Evolutionary conservation across 805 yeast genomes (phyloP).

Genomic region (Candida silvicultrix): DNA sequence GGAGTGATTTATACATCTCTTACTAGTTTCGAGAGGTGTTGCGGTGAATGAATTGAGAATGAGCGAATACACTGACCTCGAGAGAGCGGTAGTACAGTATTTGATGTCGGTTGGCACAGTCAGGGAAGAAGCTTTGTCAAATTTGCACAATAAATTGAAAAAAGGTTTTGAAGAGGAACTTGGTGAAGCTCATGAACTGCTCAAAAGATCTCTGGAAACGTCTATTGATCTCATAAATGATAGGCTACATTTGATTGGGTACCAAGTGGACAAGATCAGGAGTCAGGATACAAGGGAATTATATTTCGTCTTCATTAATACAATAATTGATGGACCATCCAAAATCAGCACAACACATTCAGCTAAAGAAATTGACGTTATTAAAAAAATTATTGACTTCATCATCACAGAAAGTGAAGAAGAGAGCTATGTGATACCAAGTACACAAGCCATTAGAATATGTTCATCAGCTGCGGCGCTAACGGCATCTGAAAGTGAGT

Average conservation of each 20-base stretch:
- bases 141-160: conserved; percentile 2
- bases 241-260: conserved; percentile 25
- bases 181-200: conserved; percentile 3
- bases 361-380: conserved; percentile 32
- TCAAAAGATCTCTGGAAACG: conserved; percentile 10
- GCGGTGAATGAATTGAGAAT: too few relatives aligned
- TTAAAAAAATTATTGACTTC: conserved; percentile 34
- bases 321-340: conserved; percentile 28
- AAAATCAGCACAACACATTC: conserved; percentile 28
- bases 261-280: conserved; percentile 29
- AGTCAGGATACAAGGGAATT: conserved; percentile 29
- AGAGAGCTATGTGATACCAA: conserved; percentile 29
- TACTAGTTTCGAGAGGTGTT: too few relatives aligned
- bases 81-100: conserved; percentile 25
- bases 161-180: not conserved
- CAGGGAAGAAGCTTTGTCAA: conserved; percentile 3
- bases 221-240: conserved; percentile 22
- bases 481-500: conserved; percentile 33
- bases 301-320: conserved; percentile 31
- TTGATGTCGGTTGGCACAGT: conserved; percentile 24
- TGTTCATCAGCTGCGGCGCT: conserved; percentile 23
- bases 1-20: too few relatives aligned
- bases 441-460: conserved; percentile 16
- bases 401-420: conserved; percentile 21
- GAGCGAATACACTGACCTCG: conserved; percentile 7